Evolutionary conservation across 2,329 filamentous ascomycete genomes (phyloP).

Genomic region (Cercospora citrullina): DNA sequence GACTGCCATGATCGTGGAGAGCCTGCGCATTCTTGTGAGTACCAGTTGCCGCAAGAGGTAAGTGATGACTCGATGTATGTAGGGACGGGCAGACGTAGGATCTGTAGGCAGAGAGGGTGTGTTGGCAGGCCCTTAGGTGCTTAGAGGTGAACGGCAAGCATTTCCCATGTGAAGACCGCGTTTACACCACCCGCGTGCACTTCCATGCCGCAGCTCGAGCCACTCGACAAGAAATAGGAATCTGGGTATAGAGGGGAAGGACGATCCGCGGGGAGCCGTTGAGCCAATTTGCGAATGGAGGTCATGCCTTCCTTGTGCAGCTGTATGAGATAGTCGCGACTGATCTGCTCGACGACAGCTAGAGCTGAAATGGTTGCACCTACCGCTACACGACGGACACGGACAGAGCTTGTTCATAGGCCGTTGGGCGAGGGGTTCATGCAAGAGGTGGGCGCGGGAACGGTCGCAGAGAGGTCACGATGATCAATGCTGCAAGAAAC

Average conservation of each 20-base stretch:
- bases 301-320: neutral
- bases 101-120: neutral
- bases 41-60: neutral
- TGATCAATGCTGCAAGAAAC: neutral
- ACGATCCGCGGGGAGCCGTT: neutral
- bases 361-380: neutral
- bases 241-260: neutral
- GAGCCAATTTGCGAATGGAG: neutral
- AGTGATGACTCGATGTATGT: neutral
- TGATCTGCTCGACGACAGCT: neutral
- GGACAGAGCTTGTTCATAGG: neutral
- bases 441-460: neutral
- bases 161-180: neutral
- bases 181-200: neutral
- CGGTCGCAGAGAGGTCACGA: neutral
- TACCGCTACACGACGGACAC: neutral
- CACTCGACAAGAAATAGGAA: neutral
- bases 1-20: conserved; percentile 5
- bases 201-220: neutral
- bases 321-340: neutral
- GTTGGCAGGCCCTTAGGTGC: neutral
- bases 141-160: neutral
- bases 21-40: conserved; percentile 9
- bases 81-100: neutral
- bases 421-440: neutral